These are phyloP conservation scores for Ensete glaucum DNA, from an alignment of 176 grass and related monocot genomes.

Conservation along the genomic window DNA sequence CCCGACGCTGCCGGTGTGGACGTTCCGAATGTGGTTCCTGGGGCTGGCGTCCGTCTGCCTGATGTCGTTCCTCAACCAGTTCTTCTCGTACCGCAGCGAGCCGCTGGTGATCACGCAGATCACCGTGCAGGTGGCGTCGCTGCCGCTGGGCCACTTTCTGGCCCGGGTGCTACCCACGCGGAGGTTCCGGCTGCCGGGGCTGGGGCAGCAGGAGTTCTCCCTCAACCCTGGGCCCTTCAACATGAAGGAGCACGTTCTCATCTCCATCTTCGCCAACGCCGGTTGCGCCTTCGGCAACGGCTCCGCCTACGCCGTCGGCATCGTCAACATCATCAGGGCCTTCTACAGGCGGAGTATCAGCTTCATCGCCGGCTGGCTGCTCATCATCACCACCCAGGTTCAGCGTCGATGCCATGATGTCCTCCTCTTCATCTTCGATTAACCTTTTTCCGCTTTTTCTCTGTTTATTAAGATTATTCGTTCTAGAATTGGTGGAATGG, in stretches of 20 bases:
- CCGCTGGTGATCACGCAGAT: constrained; percentile 83
- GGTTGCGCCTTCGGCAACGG: constrained; percentile 69
- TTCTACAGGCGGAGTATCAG: constrained; percentile 66
- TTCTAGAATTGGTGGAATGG: too few relatives aligned
- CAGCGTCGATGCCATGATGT: not conserved
- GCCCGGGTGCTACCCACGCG: constrained; percentile 39
- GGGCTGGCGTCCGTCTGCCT: constrained; percentile 54
- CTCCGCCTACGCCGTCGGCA: constrained; percentile 60
- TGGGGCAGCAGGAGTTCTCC: constrained; percentile 31
- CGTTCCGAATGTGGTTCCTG: constrained; percentile 84
- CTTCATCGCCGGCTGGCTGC: constrained; percentile 55
- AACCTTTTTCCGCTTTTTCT: not conserved
- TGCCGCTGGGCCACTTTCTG: constrained; percentile 70
- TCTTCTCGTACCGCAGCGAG: constrained; percentile 78
- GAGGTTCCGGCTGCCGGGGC: constrained; percentile 6
- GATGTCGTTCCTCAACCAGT: constrained; percentile 90
- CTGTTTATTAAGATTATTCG: not conserved
- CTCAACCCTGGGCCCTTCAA: constrained; percentile 92
- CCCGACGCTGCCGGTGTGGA: constrained; percentile 74
- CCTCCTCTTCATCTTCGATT: not conserved
- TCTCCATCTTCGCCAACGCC: constrained; percentile 96
- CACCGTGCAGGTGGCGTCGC: constrained; percentile 77
- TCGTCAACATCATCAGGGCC: constrained; percentile 67
- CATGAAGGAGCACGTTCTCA: constrained; percentile 98
- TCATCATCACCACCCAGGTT: constrained; percentile 90